phyloP scores from a whole-genome alignment of 2,329 filamentous ascomycete genomes.

The Nigrospora oryzae region DNA sequence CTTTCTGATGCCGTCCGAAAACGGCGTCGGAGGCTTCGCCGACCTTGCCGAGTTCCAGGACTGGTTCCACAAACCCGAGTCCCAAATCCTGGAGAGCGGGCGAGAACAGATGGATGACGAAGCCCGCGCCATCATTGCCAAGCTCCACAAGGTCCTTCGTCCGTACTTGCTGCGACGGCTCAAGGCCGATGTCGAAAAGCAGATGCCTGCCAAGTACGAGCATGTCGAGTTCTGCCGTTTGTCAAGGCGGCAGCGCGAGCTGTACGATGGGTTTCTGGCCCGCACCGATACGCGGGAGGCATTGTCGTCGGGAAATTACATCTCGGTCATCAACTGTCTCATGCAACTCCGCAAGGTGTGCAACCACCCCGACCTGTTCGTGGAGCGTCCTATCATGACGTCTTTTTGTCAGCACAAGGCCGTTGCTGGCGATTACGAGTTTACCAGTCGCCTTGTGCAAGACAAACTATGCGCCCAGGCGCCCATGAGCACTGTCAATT shows the following conservation, averaged over 20 bases:
- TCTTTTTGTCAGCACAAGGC: constrained; percentile 88
- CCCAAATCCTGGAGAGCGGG: constrained; percentile 92
- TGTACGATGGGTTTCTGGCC: constrained; percentile 95
- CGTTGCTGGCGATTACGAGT: constrained; percentile 63
- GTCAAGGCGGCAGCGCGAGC: constrained; percentile 87
- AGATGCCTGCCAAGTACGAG: constrained; percentile 97
- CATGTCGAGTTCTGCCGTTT: constrained; percentile 93
- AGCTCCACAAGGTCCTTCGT: constrained; percentile 87
- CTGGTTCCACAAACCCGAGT: constrained; percentile 91
- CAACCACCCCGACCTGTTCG: constrained; percentile 95
- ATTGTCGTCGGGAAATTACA: constrained; percentile 84
- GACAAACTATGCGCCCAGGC: constrained; percentile 53
- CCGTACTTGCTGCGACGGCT: constrained; percentile 85
- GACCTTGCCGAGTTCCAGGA: constrained; percentile 94
- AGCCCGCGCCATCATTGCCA: constrained; percentile 81
- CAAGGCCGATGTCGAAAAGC: constrained; percentile 96
- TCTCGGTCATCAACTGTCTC: constrained; percentile 96
- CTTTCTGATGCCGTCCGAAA: constrained; percentile 89
- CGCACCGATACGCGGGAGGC: constrained; percentile 84
- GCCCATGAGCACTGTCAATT: constrained; percentile 55
- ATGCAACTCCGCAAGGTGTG: constrained; percentile 98
- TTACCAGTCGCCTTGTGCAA: constrained; percentile 63
- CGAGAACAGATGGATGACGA: constrained; percentile 92
- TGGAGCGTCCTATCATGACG: constrained; percentile 92
- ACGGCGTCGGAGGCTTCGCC: constrained; percentile 81